Evolutionary conservation across 768 basidiomycete species (phyloP), one percentile per base, ranked within the genome.

Genomic region (Kwoniella dejecticola): DNA sequence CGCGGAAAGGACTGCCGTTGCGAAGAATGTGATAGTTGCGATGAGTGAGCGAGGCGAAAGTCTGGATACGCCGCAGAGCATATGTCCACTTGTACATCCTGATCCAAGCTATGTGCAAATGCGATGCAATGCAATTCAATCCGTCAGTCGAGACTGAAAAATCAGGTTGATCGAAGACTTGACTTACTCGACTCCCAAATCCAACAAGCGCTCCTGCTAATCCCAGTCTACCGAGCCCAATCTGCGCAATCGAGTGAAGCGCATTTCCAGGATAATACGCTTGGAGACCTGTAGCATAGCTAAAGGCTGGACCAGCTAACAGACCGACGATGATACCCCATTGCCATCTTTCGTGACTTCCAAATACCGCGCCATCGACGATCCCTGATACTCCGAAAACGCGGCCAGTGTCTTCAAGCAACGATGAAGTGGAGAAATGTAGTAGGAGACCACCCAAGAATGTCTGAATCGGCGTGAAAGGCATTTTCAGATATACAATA

Each of bases 51-150:
- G 70, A 19, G 64, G 68, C 17, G 78, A 79, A 24, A 79, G 68
- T 17, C 80, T 69, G 0, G 79, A 76, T 11, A 79, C 62, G 2
- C 80, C 80, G 52, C 77, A 75, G 3, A 81, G 75, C 62, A 81
- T 77, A 59, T 81, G 80, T 11, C 80, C 80, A 50, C 69, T 67
- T 4, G 80, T 80, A 57, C 79, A 80, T 2, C 79, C 79, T 27
- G 70, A 70, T 2, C 75, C 78, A 27, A 80, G 75, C 78, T 79
- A 55, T 30, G 3, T 2, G 36, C 23, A 15, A 44, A 24, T 26
- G 26, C 11, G 44, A 42, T 29, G 52, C 49, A 6, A 21, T 7
- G 33, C 33, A 15, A 36, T 7, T 36, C 7, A 36, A 36, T 36
- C 33, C 7, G 33, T 36, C n/a, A n/a, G n/a, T n/a, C n/a, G n/a